Evolutionary conservation across 352 stramenopile genomes (phyloP), one percentile per base, ranked within the genome.

Genomic region (Phytopythium ostracodes): DNA sequence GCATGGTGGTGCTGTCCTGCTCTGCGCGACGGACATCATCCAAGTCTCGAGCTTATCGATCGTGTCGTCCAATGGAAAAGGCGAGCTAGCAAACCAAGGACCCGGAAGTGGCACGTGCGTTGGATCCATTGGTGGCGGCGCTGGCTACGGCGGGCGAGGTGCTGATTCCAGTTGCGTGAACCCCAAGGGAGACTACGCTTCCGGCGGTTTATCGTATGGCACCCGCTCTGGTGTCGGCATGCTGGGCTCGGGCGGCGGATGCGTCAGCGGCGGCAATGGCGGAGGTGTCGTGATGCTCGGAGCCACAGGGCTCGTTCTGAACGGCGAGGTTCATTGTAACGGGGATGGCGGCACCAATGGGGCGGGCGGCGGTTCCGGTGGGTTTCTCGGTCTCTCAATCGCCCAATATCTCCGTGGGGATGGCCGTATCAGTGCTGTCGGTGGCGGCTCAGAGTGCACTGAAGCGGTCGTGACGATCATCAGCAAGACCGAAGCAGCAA

Each of bases 281-380:
- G 84, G 84, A 24, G 84, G 84, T 47, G 74, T 93, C 24, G 72
- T 89, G 6, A 81, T 88, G 65, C 58, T 93, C 38, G 84, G 82
- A 29, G 81, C 84, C 0, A 62, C 65, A 6, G 76, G 73, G 7
- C 64, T 93, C n/a, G 65, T 87, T 18, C 65, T 93, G 0, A 79
- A 91, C 64, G 84, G 84, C n/a, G 73, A 84, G 24, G 78, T 93
- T 31, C 63, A 84, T 36, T 89, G 82, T 59, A 85, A 93, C 55
- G 84, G 84, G 9, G 70, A 84, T 43, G 75, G 73, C 33, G 84
- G 78, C 14, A 66, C 72, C 24, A 76, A 78, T 36, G 79, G 84
- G 56, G 75, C 71, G 18, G 84, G 84, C 5, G 84, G 84, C n/a
- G 84, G 84, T 4, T 91, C 84, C 8, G 84, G 84, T 35, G 84